A percentile compares a stretch with the other conserved stretches of the same genome.
phyloP scores from a whole-genome alignment of 2,329 filamentous ascomycete genomes.

The Zasmidium citrigriseum region DNA sequence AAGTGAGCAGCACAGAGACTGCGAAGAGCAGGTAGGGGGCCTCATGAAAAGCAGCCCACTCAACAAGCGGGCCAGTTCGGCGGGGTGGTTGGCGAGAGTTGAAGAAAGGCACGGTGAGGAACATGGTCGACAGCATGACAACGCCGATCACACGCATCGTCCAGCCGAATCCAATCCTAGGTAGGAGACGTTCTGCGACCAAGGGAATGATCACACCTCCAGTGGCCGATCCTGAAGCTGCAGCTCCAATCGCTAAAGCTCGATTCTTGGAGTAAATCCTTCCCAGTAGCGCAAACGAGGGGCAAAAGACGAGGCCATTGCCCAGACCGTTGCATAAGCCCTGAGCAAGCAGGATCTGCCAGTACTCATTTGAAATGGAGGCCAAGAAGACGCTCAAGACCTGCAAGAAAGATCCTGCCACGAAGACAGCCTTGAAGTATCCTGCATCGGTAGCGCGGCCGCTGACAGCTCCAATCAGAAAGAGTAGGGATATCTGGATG shows the following conservation, averaged over 20 bases:
- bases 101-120: constrained; percentile 14
- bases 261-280: constrained; percentile 62
- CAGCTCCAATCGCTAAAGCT: constrained; percentile 59
- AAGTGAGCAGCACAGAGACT: not conserved
- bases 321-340: constrained; percentile 9
- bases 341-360: constrained; percentile 6
- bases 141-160: constrained; percentile 51
- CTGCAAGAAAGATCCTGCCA: not conserved
- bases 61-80: not conserved
- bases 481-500: constrained; percentile 45
- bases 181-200: constrained; percentile 53
- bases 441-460: constrained; percentile 42
- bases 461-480: constrained; percentile 42
- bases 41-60: not conserved
- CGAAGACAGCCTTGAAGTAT: constrained; percentile 19
- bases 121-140: constrained; percentile 36
- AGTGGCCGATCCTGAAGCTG: constrained; percentile 57
- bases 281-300: constrained; percentile 62
- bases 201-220: constrained; percentile 50
- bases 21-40: not conserved
- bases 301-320: constrained; percentile 60
- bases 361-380: not conserved
- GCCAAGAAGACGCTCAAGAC: constrained; percentile 3
- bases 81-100: not conserved
- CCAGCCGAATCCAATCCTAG: constrained; percentile 57